A percentile compares a stretch with the other conserved stretches of the same genome.
phyloP scores from a whole-genome alignment of 768 basidiomycete species.

The Tricholoma matsutake region DNA sequence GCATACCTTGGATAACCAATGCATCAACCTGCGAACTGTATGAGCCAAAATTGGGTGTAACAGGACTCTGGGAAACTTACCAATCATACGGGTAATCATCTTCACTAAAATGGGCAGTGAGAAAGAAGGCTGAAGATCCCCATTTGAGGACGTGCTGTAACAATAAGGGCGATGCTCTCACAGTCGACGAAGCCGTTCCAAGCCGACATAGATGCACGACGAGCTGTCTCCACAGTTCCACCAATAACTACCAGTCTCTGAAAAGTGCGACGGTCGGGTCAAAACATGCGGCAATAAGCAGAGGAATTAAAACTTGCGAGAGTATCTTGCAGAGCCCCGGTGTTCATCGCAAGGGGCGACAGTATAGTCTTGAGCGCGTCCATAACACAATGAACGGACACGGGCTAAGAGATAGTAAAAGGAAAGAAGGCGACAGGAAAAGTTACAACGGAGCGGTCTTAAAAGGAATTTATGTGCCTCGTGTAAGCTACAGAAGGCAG shows the following conservation, averaged over 20 bases:
- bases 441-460: slow-evolving; percentile 39
- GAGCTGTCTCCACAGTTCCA: slow-evolving; percentile 83
- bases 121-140: slow-evolving; percentile 64
- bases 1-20: slow-evolving; percentile 78
- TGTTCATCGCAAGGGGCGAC: slow-evolving; percentile 66
- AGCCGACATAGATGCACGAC: slow-evolving; percentile 75
- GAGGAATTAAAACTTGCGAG: slow-evolving; percentile 44
- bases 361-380: slow-evolving; percentile 68
- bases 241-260: slow-evolving; percentile 91
- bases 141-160: neutral
- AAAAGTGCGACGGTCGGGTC: slow-evolving; percentile 1
- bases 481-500: slow-evolving; percentile 34
- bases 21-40: slow-evolving; percentile 65
- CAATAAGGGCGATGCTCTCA: slow-evolving; percentile 29
- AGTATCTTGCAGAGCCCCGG: slow-evolving; percentile 74
- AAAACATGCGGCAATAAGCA: slow-evolving; percentile 6
- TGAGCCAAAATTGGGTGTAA: slow-evolving; percentile 5
- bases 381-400: slow-evolving; percentile 43
- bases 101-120: slow-evolving; percentile 85
- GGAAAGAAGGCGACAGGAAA: slow-evolving; percentile 32
- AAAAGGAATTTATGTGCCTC: slow-evolving; percentile 43
- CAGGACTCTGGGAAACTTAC: slow-evolving; percentile 35
- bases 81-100: slow-evolving; percentile 89
- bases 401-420: slow-evolving; percentile 22
- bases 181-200: slow-evolving; percentile 92